A percentile compares a stretch with the other conserved stretches of the same genome.
Conservation (phyloP, 2,329 filamentous ascomycete genomes). For the Exophiala sp. region DNA sequence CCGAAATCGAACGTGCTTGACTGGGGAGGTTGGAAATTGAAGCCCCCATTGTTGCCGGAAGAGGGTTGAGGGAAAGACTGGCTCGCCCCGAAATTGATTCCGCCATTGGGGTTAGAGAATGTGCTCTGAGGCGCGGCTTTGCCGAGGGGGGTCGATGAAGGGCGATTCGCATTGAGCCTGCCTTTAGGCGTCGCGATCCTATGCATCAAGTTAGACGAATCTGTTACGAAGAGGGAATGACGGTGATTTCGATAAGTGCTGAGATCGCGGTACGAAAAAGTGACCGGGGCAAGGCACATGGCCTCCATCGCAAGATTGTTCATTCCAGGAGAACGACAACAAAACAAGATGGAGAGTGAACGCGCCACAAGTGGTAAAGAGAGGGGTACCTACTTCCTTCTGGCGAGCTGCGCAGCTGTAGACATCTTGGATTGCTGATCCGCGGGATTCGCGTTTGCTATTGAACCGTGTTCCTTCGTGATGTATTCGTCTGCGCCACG, state of each 20-base stretch:
- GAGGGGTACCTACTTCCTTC: slow-evolving; percentile 47
- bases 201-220: neutral
- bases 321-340: slow-evolving; percentile 6
- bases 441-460: slow-evolving; percentile 8
- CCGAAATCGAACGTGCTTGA: slow-evolving; percentile 26
- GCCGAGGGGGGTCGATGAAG: slow-evolving; percentile 15
- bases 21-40: slow-evolving; percentile 24
- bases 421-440: slow-evolving; percentile 45
- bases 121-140: slow-evolving; percentile 14
- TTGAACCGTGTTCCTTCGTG: slow-evolving; percentile 27
- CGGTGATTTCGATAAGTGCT: too few species aligned
- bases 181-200: slow-evolving; percentile 23
- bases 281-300: neutral
- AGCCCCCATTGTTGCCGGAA: slow-evolving; percentile 13
- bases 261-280: too few species aligned
- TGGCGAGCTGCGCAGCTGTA: slow-evolving; percentile 50
- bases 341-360: slow-evolving; percentile 1
- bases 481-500: slow-evolving; percentile 24
- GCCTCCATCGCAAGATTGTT: slow-evolving; percentile 6
- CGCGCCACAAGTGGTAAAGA: neutral
- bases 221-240: neutral
- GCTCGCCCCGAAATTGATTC: slow-evolving; percentile 16
- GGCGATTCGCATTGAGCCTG: slow-evolving; percentile 16
- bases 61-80: slow-evolving; percentile 15
- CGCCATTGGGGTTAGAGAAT: slow-evolving; percentile 15